A percentile compares a stretch with the other conserved stretches of the same genome.
Evolutionary conservation across 2,329 filamentous ascomycete genomes (phyloP).

Genomic region (Xylaria sp.): DNA sequence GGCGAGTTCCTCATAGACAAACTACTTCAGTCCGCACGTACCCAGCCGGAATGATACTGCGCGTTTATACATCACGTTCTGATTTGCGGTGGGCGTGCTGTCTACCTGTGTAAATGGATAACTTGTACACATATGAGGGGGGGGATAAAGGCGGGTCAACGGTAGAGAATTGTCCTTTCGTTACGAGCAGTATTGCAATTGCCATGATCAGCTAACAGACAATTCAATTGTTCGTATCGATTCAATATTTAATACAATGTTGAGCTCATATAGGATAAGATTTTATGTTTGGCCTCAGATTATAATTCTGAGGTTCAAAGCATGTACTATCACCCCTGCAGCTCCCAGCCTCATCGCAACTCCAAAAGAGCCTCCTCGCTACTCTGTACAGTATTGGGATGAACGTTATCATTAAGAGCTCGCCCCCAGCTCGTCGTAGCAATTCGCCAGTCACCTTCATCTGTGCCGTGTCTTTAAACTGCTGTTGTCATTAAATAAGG

Average conservation of each 20-base stretch:
- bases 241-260: slow-evolving; percentile 9
- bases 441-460: not conserved
- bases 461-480: no score
- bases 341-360: slow-evolving; percentile 9
- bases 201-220: not conserved
- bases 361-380: not conserved
- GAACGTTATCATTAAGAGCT: slow-evolving; percentile 10
- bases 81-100: no score
- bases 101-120: no score
- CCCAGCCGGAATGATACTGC: no score
- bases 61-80: no score
- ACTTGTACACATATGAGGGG: no score
- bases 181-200: not conserved
- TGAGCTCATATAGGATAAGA: not conserved
- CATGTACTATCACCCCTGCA: no score
- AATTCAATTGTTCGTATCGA: slow-evolving; percentile 1
- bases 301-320: not conserved
- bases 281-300: not conserved
- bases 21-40: no score
- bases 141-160: no score
- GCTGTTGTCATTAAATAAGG: not conserved
- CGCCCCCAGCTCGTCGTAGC: not conserved
- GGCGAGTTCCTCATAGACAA: no score
- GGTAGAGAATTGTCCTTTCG: not conserved
- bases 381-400: not conserved